Evolutionary conservation across 2,329 filamentous ascomycete genomes (phyloP).

Genomic region (Talaromyces sp.): DNA sequence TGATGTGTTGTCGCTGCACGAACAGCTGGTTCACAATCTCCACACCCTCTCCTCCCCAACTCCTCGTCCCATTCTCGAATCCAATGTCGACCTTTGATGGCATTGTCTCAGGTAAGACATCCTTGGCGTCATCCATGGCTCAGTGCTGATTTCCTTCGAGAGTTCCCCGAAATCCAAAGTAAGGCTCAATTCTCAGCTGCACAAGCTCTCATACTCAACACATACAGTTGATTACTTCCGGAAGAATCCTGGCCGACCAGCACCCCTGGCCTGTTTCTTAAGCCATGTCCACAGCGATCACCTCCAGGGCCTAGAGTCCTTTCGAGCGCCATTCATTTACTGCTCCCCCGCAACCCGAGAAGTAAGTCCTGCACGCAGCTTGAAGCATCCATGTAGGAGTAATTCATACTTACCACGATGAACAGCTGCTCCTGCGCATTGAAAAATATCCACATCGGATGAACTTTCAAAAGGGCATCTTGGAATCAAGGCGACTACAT

Average conservation of each 20-base stretch:
- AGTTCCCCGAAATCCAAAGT: slow-evolving; percentile 80
- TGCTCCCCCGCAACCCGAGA: slow-evolving; percentile 83
- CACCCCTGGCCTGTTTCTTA: slow-evolving; percentile 81
- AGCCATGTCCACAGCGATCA: slow-evolving; percentile 95
- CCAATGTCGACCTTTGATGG: slow-evolving; percentile 40
- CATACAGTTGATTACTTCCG: slow-evolving; percentile 79
- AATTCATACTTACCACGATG: not conserved
- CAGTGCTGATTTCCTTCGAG: slow-evolving; percentile 36
- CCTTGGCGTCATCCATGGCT: not conserved
- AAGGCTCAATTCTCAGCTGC: slow-evolving; percentile 8
- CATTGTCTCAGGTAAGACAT: slow-evolving; percentile 29
- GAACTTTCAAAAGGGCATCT: slow-evolving; percentile 75
- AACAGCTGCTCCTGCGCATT: slow-evolving; percentile 70
- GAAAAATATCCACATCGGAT: slow-evolving; percentile 79
- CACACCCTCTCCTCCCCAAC: not conserved
- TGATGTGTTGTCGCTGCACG: slow-evolving; percentile 17
- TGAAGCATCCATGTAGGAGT: not conserved
- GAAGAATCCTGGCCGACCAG: slow-evolving; percentile 52
- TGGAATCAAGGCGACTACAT: slow-evolving; percentile 73
- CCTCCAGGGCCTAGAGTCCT: slow-evolving; percentile 74
- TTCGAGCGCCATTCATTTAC: slow-evolving; percentile 82
- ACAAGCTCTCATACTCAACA: not conserved
- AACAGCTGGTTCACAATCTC: slow-evolving; percentile 10
- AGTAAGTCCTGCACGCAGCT: slow-evolving; percentile 36
- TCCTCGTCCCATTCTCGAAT: not conserved